A percentile compares a stretch with the other conserved stretches of the same genome.
These are phyloP conservation scores for Lipomyces spencermartinsiae DNA, from an alignment of 805 yeast species.

Conservation along the genomic window DNA sequence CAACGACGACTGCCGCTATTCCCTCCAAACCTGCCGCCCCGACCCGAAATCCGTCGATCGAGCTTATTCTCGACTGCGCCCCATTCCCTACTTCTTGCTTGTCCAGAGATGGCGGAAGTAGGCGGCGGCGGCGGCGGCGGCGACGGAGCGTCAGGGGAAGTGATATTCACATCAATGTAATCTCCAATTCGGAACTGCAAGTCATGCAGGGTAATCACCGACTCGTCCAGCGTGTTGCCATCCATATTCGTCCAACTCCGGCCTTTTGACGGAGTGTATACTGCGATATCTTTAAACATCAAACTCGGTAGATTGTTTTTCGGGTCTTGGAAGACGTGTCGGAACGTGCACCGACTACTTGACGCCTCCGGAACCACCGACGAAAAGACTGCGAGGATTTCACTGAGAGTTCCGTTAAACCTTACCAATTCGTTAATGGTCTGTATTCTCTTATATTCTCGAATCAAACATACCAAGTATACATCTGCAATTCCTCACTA, in stretches of 20 bases:
- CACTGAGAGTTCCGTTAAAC: constrained; percentile 10
- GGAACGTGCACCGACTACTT: constrained; percentile 12
- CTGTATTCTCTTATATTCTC: background rate
- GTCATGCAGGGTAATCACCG: constrained; percentile 1
- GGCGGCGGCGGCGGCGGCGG: background rate
- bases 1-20: constrained; percentile 1
- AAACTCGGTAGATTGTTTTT: background rate
- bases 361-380: constrained; percentile 11
- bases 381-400: constrained; percentile 5
- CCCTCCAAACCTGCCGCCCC: background rate
- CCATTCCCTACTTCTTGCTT: background rate
- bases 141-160: background rate
- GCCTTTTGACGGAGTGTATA: constrained; percentile 1
- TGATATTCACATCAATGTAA: constrained; percentile 9
- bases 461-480: constrained; percentile 16
- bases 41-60: constrained; percentile 1
- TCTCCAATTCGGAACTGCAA: constrained; percentile 17
- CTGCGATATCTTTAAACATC: constrained; percentile 7
- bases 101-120: background rate
- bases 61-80: background rate
- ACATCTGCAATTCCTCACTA: constrained; percentile 17
- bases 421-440: background rate
- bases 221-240: background rate
- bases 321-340: constrained; percentile 10
- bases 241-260: constrained; percentile 1